Evolutionary conservation across 495 filamentous ascomycete genomes (phyloP).

Genomic region (Thermochaetoides thermophila): DNA sequence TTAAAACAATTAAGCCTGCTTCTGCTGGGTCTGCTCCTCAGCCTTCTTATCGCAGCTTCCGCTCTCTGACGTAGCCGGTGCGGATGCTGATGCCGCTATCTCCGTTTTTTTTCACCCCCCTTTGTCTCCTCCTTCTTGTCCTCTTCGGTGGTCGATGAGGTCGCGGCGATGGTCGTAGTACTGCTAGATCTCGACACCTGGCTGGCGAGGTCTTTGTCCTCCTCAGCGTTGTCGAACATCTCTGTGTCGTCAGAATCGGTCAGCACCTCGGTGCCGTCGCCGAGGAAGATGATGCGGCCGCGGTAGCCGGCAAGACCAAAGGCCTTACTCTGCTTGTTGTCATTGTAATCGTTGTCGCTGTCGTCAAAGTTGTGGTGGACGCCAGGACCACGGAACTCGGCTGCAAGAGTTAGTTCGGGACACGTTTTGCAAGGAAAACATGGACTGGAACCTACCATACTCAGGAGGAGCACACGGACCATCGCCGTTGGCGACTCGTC

Average conservation of each 20-base stretch:
- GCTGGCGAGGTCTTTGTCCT: constrained; percentile 58
- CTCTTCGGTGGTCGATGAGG: not conserved
- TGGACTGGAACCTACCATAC: constrained; percentile 60
- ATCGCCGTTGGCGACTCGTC: constrained; percentile 89
- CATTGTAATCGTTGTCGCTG: constrained; percentile 69
- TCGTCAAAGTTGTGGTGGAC: constrained; percentile 85
- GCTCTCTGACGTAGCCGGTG: not conserved
- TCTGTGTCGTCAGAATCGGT: constrained; percentile 77
- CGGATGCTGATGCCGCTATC: not conserved
- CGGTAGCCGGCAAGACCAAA: constrained; percentile 47
- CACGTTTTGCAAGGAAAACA: not conserved
- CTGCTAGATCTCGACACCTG: constrained; percentile 40
- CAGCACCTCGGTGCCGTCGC: constrained; percentile 81
- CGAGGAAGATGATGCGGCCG: constrained; percentile 82
- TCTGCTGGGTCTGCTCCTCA: constrained; percentile 1
- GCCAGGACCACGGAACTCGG: constrained; percentile 89
- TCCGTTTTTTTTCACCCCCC: no score
- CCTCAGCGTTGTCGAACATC: constrained; percentile 80
- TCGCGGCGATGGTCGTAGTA: constrained; percentile 14
- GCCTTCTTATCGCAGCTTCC: constrained; percentile 1
- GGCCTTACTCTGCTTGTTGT: constrained; percentile 41
- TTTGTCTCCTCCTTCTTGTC: not conserved
- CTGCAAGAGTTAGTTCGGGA: constrained; percentile 34
- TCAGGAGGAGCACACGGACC: constrained; percentile 97
- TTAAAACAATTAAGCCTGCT: no score